These are phyloP conservation scores for Agarophyton chilense DNA, from an alignment of 23 red algal species.

Conservation along the genomic window DNA sequence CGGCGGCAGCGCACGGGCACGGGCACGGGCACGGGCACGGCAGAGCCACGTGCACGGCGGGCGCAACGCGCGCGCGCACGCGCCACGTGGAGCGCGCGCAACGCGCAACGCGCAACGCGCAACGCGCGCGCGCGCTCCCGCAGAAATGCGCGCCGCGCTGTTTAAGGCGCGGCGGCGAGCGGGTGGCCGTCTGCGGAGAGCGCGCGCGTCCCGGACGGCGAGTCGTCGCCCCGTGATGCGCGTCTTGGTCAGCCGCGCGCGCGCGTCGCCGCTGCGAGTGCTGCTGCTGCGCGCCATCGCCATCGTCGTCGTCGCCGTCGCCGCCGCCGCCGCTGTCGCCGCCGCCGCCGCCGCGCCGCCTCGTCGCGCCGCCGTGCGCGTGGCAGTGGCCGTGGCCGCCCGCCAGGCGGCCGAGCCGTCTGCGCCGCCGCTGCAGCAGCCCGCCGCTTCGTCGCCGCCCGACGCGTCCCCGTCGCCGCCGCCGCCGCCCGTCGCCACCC, in stretches of 20 bases:
- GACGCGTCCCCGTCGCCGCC: slow-evolving; percentile 1
- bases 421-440: neutral
- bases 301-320: neutral
- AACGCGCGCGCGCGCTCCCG: no score
- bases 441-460: neutral
- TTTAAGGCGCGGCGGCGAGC: neutral
- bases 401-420: no score
- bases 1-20: neutral
- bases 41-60: no score
- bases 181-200: neutral
- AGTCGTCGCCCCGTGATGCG: neutral
- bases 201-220: neutral
- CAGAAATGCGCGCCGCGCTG: neutral
- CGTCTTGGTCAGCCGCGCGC: neutral
- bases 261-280: neutral
- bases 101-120: neutral
- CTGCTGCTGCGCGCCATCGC: neutral
- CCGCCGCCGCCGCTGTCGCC: neutral
- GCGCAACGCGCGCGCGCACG: no score
- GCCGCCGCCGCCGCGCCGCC: neutral
- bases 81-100: slow-evolving; percentile 1
- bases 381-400: no score
- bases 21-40: no score
- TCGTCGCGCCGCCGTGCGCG: no score
- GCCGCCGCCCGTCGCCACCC: slow-evolving; percentile 4